phyloP scores from a whole-genome alignment of 192 early-diverging fungal species.

The Coemansia sp. region DNA sequence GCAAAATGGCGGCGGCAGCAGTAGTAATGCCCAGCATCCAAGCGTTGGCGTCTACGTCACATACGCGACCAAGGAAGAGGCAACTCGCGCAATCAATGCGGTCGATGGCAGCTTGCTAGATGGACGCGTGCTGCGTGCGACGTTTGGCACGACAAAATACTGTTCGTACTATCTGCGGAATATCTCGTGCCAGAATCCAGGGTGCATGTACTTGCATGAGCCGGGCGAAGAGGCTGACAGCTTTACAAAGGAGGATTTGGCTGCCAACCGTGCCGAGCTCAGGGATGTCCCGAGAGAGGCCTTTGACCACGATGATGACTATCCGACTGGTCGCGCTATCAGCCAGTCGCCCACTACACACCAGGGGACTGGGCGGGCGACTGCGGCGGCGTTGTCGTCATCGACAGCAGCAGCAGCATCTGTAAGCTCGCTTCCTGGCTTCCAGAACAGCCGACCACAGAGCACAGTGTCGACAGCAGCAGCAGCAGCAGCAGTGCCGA shows the following conservation, averaged over 20 bases:
- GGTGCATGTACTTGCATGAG: slow-evolving; percentile 95
- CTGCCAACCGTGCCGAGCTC: slow-evolving; percentile 45
- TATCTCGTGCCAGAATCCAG: slow-evolving; percentile 87
- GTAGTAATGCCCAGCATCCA: slow-evolving; percentile 23
- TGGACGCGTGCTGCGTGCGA: slow-evolving; percentile 84
- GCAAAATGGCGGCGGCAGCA: slow-evolving; percentile 27
- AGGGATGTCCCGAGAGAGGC: not conserved
- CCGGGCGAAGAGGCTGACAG: slow-evolving; percentile 90
- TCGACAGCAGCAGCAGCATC: no score
- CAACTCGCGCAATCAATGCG: slow-evolving; percentile 85
- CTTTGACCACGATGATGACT: slow-evolving; percentile 14
- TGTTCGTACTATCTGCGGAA: slow-evolving; percentile 93
- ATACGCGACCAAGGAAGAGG: slow-evolving; percentile 88
- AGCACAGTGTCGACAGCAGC: slow-evolving; percentile 5
- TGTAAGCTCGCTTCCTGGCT: slow-evolving; percentile 4
- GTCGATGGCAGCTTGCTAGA: slow-evolving; percentile 90
- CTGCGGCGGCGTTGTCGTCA: not conserved
- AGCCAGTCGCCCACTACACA: slow-evolving; percentile 11
- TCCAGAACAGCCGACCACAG: not conserved
- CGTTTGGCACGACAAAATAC: slow-evolving; percentile 98
- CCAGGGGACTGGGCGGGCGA: not conserved
- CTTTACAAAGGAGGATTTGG: slow-evolving; percentile 86
- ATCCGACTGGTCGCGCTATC: slow-evolving; percentile 1
- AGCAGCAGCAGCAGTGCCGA: slow-evolving; percentile 8
- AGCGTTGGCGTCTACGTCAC: slow-evolving; percentile 87